Base-by-base conservation (phyloP, 495 filamentous ascomycete species). In the Lasiosphaeria ovina region DNA sequence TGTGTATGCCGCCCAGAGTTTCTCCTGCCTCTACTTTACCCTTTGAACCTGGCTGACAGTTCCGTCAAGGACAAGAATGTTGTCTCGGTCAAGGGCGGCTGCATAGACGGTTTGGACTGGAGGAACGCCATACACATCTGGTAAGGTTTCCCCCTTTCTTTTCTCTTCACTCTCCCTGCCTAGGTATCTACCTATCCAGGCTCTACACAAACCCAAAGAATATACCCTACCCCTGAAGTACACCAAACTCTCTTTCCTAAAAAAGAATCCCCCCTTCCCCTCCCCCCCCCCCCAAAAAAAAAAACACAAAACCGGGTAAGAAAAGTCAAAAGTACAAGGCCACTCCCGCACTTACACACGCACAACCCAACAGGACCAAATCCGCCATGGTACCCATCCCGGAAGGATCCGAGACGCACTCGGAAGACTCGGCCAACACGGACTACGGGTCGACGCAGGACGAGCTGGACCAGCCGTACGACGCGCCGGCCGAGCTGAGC, bases 311-410 rank as follows among this genome's bases (percentile, higher is more conserved):
- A n/a, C n/a, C n/a, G n/a, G n/a, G n/a, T n/a, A n/a, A n/a, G n/a
- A n/a, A n/a, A n/a, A n/a, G n/a, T n/a, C n/a, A n/a, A n/a, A n/a
- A n/a, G n/a, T n/a, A n/a, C n/a, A n/a, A n/a, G n/a, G n/a, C n/a
- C n/a, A 38, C 3, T 38, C 0, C 6, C 9, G 33, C 9, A 10
- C n/a, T 3, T n/a, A 32, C 10, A 35, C 17, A n/a, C 3, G 35
- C 14, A 68, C 60, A 4, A n/a, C 4, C 5, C 5, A 47, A 47
- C 7, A 47, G 44, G 84, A 83, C 81, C 10, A 79, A 83, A 62
- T 74, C 78, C 36, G 85, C 85, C 54, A 82, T 87, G 76, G 74
- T 87, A 3, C 81, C 84, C 16, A 87, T 88, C 56, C 85, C 85
- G 0, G 82, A 85, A 61, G 80, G 82, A 3, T 77, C 73, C 10